Evolutionary conservation across 495 filamentous ascomycete species (phyloP), one percentile per base, ranked within the genome.

Genomic region (Lophium mytilinum): DNA sequence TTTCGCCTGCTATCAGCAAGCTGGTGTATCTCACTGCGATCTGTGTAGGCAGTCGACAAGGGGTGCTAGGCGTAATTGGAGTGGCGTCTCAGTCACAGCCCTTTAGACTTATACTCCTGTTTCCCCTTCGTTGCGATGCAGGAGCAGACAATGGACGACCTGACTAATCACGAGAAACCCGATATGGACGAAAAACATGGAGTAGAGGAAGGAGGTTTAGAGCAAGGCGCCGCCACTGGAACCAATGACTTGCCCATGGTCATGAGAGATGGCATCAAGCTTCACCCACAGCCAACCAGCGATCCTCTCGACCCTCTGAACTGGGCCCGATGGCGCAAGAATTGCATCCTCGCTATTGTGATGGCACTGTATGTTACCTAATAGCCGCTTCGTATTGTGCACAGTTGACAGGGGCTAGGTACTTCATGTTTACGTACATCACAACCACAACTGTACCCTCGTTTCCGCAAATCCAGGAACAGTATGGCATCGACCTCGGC

Each of bases 381-480:
- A 30, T 33, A 37, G 11, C 47, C 34, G 48, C 52, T 35, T 42
- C 24, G 24, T 11, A 4, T 21, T 1, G 34, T 34, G 35, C 4
- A 52, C 17, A 30, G 37, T 33, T 52, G 33, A 52, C 48, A 5
- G 8, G 1, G 9, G 50, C 21, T 37, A 80, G 77, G 68, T 83
- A 84, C 64, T 83, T 83, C 64, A 72, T 84, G 51, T 82, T 84
- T 68, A 84, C 82, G 10, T 84, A 83, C 65, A 75, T 82, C 46
- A 84, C 80, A 4, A 84, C 82, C 0, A 81, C 78, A 2, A 81
- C 82, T 0, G 76, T 85, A 1, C 80, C 80, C 1, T 81, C 80
- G 0, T 84, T 84, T 60, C 52, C 71, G 0, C 69, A 73, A 11
- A 72, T 83, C 15, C 76, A 83, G 60, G 61, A 69, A 18, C 69